Conservation (phyloP, 2,329 filamentous ascomycete species). For the Colletotrichum tropicale region DNA sequence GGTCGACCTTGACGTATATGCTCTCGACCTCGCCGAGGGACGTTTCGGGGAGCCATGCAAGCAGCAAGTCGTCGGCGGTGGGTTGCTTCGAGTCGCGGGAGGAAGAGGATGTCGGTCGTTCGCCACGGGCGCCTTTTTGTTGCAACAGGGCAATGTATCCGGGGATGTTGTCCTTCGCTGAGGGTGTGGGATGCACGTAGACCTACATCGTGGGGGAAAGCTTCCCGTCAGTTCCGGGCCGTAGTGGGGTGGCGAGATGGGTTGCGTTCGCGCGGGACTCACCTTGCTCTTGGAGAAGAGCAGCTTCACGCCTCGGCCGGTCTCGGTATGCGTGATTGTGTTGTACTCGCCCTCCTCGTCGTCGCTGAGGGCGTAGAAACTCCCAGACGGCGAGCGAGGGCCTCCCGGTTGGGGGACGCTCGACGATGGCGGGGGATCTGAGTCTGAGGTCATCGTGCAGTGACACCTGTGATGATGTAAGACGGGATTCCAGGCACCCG, state of each 20-base stretch:
- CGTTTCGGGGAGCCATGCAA: constrained; percentile 93
- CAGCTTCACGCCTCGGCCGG: constrained; percentile 86
- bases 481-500: constrained; percentile 1
- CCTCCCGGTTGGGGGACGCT: constrained; percentile 31
- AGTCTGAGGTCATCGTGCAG: constrained; percentile 22
- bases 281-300: constrained; percentile 97
- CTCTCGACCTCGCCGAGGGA: constrained; percentile 84
- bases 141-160: constrained; percentile 94
- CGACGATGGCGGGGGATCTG: constrained; percentile 14
- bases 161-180: constrained; percentile 92
- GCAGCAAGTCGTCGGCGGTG: constrained; percentile 74
- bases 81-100: constrained; percentile 42
- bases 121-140: constrained; percentile 67
- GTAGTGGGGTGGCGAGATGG: neutral
- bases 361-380: constrained; percentile 95
- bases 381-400: constrained; percentile 76
- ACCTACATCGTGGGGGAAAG: constrained; percentile 59
- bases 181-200: constrained; percentile 93
- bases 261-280: constrained; percentile 22
- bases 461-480: constrained; percentile 2
- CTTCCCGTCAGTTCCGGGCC: neutral
- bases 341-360: constrained; percentile 96
- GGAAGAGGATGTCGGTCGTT: constrained; percentile 48
- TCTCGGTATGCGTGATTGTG: constrained; percentile 82
- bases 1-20: constrained; percentile 95